phyloP scores from a whole-genome alignment of 768 basidiomycete species.

The Infundibulicybe gibba region DNA sequence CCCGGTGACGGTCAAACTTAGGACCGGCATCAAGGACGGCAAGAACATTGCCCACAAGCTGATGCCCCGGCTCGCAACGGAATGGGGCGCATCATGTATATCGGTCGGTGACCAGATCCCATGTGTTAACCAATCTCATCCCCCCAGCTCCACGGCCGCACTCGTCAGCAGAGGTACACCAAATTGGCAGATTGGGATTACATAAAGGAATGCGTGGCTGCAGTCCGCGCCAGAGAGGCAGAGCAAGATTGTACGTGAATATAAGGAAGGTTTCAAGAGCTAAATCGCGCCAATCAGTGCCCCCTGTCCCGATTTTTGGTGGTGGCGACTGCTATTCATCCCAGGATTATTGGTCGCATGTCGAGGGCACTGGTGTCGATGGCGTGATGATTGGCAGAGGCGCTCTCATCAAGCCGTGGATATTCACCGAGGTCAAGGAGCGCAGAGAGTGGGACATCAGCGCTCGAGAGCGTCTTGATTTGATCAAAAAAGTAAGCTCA shows the following conservation, averaged over 20 bases:
- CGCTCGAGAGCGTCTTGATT: conserved; percentile 76
- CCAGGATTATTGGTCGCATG: conserved; percentile 72
- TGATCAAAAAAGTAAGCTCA: conserved; percentile 67
- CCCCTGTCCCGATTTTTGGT: conserved; percentile 91
- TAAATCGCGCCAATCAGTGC: conserved; percentile 38
- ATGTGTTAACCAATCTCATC: neutral
- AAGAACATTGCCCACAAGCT: conserved; percentile 87
- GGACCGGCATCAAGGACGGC: conserved; percentile 90
- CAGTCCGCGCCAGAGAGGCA: conserved; percentile 65
- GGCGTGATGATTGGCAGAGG: conserved; percentile 96
- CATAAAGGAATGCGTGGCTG: conserved; percentile 81
- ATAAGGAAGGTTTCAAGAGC: conserved; percentile 12
- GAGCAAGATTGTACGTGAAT: conserved; percentile 61
- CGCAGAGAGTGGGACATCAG: conserved; percentile 91
- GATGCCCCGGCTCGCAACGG: conserved; percentile 70
- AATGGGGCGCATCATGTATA: conserved; percentile 44
- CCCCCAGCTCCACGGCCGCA: conserved; percentile 90
- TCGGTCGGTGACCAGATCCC: conserved; percentile 27
- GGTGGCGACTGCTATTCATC: conserved; percentile 95
- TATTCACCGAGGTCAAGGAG: conserved; percentile 95
- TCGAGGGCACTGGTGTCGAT: conserved; percentile 83
- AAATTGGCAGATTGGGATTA: conserved; percentile 94
- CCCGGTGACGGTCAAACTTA: conserved; percentile 87
- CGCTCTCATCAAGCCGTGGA: conserved; percentile 94
- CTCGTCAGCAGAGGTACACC: conserved; percentile 94